Evolutionary conservation across 768 basidiomycete genomes (phyloP).

Genomic region (Kwoniella bestiolae): DNA sequence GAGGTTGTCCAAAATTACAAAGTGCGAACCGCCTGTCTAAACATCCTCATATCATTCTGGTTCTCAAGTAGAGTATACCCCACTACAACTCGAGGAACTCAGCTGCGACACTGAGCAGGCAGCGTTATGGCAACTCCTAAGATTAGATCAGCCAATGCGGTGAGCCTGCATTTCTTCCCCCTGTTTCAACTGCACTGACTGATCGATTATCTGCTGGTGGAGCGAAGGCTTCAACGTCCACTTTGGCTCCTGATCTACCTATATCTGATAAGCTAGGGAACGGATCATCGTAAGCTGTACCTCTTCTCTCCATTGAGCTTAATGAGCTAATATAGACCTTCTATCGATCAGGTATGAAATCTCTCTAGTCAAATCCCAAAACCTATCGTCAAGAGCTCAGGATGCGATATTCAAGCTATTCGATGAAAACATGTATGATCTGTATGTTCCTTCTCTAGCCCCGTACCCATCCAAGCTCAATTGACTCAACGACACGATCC

Average conservation of each 20-base stretch:
- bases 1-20: slow-evolving; percentile 21
- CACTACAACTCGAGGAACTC: no score
- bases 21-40: no score
- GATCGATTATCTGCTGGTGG: background rate
- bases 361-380: slow-evolving; percentile 12
- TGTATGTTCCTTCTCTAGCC: slow-evolving; percentile 17
- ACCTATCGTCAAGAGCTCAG: background rate
- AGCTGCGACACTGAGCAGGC: no score
- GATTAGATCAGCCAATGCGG: slow-evolving; percentile 18
- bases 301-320: background rate
- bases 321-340: background rate
- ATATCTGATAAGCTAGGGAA: background rate
- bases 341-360: slow-evolving; percentile 9
- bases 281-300: background rate
- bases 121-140: slow-evolving; percentile 18
- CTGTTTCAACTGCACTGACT: background rate
- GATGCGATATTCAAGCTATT: slow-evolving; percentile 28
- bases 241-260: slow-evolving; percentile 18
- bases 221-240: slow-evolving; percentile 20
- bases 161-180: slow-evolving; percentile 3
- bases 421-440: slow-evolving; percentile 30
- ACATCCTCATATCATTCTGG: no score
- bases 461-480: no score
- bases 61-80: no score
- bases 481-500: no score